phyloP scores from a whole-genome alignment of 768 basidiomycete species.

The Auriculariales sp. region DNA sequence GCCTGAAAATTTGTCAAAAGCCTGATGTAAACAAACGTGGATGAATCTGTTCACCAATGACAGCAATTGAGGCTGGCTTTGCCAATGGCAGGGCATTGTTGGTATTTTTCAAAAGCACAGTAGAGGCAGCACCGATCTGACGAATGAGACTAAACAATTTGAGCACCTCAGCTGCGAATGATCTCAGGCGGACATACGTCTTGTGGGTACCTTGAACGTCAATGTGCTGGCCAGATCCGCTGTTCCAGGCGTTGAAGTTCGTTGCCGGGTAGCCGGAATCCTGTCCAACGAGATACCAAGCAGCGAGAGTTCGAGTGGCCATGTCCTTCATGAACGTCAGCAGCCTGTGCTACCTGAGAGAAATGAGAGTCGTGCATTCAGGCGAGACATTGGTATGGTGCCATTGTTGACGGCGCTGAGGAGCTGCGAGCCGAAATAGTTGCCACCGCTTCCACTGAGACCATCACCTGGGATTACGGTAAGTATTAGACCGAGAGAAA shows the following conservation, averaged over 20 bases:
- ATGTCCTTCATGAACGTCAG: slow-evolving; percentile 46
- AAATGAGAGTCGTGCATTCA: slow-evolving; percentile 32
- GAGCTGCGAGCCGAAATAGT: slow-evolving; percentile 40
- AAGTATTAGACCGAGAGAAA: neutral
- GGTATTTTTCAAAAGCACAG: slow-evolving; percentile 48
- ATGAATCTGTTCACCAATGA: slow-evolving; percentile 39
- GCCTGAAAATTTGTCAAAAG: slow-evolving; percentile 6
- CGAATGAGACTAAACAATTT: slow-evolving; percentile 25
- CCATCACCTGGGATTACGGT: neutral
- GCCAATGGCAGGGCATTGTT: slow-evolving; percentile 30
- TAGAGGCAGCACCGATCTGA: slow-evolving; percentile 44
- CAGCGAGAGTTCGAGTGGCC: slow-evolving; percentile 56
- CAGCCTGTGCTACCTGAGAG: too few relatives aligned
- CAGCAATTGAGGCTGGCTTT: slow-evolving; percentile 30
- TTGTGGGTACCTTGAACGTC: slow-evolving; percentile 27
- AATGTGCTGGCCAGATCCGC: slow-evolving; percentile 19
- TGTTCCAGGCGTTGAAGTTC: slow-evolving; percentile 57
- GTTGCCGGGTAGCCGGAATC: slow-evolving; percentile 48
- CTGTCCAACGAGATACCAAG: slow-evolving; percentile 54
- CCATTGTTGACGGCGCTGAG: slow-evolving; percentile 45
- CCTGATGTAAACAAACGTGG: neutral
- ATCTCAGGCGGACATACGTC: slow-evolving; percentile 2
- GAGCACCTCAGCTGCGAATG: neutral
- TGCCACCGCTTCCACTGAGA: neutral
- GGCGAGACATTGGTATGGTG: slow-evolving; percentile 37